Evolutionary conservation across 164 flowering plant genomes (phyloP).

Genomic region (Dillenia turbinata): DNA sequence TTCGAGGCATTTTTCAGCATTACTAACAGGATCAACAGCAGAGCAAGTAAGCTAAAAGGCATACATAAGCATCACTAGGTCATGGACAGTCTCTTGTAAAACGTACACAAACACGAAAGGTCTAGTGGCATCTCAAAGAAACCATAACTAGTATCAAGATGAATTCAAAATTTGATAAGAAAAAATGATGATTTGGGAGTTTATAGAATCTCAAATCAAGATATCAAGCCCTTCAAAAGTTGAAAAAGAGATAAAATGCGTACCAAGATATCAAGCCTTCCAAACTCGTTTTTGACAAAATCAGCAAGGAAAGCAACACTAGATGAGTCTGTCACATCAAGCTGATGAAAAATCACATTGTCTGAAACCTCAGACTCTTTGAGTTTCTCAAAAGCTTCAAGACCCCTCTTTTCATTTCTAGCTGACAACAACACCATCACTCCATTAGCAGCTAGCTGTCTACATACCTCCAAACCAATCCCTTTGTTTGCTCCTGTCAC

Average conservation of each 20-base stretch:
- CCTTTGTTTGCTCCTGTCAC: slow-evolving; percentile 70
- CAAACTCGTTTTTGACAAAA: slow-evolving; percentile 24
- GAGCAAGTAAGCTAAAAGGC: no score
- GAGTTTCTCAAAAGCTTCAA: slow-evolving; percentile 34
- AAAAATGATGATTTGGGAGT: neutral
- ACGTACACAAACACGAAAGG: no score
- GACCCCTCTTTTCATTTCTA: slow-evolving; percentile 44
- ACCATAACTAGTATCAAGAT: neutral
- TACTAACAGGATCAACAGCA: neutral
- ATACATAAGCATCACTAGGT: no score
- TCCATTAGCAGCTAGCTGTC: slow-evolving; percentile 46
- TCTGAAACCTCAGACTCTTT: slow-evolving; percentile 20
- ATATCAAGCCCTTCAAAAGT: slow-evolving; percentile 42
- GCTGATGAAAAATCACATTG: slow-evolving; percentile 36
- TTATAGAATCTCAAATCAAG: slow-evolving; percentile 13
- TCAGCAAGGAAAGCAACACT: slow-evolving; percentile 34
- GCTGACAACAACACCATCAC: slow-evolving; percentile 38
- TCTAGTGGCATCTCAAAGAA: neutral
- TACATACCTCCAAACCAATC: slow-evolving; percentile 53
- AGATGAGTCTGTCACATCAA: slow-evolving; percentile 36
- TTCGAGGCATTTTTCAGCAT: neutral
- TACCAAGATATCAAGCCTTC: slow-evolving; percentile 36
- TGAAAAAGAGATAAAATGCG: no score
- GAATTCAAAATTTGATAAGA: neutral
- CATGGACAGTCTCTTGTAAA: no score